Conservation (phyloP, 2,329 filamentous ascomycete species). For the Diaporthe sp. region DNA sequence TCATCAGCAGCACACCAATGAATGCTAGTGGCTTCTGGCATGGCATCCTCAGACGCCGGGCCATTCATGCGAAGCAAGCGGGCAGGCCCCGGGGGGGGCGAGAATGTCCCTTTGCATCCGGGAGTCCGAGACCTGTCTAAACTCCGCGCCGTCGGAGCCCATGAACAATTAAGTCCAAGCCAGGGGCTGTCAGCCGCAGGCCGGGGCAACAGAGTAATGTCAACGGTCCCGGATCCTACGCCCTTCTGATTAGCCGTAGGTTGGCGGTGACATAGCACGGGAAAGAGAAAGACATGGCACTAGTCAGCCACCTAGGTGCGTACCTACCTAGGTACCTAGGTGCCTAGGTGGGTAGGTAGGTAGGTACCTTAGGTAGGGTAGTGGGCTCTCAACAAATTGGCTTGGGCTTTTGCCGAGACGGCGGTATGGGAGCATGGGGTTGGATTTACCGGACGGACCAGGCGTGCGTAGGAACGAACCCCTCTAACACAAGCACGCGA, state of each 20-base stretch:
- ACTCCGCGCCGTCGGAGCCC: neutral
- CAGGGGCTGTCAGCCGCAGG: neutral
- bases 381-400: slow-evolving; percentile 30
- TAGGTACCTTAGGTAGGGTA: no score
- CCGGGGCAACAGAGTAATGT: neutral
- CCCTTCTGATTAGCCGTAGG: neutral
- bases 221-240: neutral
- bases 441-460: neutral
- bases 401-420: slow-evolving; percentile 25
- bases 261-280: neutral
- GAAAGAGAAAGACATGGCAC: neutral
- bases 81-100: no score
- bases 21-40: neutral
- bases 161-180: neutral
- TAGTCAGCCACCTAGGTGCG: no score
- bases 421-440: neutral
- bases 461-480: neutral
- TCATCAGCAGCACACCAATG: neutral
- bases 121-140: slow-evolving; percentile 3
- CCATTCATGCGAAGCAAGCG: neutral
- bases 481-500: neutral
- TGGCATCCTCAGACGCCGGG: neutral
- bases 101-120: neutral
- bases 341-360: no score
- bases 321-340: no score